Conservation (phyloP, 257 asterid genomes). For the Scutellaria baicalensis region DNA sequence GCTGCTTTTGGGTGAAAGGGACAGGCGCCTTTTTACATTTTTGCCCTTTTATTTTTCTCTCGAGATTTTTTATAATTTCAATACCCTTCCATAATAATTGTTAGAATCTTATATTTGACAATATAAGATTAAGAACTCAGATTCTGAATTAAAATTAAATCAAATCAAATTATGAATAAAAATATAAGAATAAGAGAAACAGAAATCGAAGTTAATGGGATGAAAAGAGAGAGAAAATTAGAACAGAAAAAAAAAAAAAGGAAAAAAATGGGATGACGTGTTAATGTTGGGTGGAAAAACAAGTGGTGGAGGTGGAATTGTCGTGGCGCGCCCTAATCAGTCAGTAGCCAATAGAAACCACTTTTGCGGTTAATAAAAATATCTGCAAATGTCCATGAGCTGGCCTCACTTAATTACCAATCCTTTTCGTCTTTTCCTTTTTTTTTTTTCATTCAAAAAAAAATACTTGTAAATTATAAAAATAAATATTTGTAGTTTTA, state of each 20-base stretch:
- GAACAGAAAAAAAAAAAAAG: background rate
- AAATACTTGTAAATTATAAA: too few relatives aligned
- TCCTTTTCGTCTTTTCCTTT: too few relatives aligned
- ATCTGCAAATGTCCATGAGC: background rate
- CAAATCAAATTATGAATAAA: too few relatives aligned
- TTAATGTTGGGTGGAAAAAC: constrained; percentile 19
- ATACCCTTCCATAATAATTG: background rate
- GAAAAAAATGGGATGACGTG: constrained; percentile 11
- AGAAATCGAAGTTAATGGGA: too few relatives aligned
- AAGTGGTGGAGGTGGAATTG: constrained; percentile 48
- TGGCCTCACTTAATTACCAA: too few relatives aligned
- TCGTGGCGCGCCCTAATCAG: constrained; percentile 42
- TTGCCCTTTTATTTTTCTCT: constrained; percentile 14
- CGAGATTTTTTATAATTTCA: background rate
- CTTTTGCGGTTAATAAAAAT: background rate
- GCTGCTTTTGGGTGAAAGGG: constrained; percentile 47
- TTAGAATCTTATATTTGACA: background rate
- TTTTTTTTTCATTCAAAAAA: too few relatives aligned
- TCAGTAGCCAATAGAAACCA: background rate
- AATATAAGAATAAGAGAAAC: too few relatives aligned
- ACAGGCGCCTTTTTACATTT: constrained; percentile 15
- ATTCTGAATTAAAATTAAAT: too few relatives aligned
- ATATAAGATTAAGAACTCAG: too few relatives aligned
- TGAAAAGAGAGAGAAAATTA: too few relatives aligned
- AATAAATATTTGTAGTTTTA: too few relatives aligned